Conservation (phyloP, 139 green algal species). For the Trebouxia sp. region DNA sequence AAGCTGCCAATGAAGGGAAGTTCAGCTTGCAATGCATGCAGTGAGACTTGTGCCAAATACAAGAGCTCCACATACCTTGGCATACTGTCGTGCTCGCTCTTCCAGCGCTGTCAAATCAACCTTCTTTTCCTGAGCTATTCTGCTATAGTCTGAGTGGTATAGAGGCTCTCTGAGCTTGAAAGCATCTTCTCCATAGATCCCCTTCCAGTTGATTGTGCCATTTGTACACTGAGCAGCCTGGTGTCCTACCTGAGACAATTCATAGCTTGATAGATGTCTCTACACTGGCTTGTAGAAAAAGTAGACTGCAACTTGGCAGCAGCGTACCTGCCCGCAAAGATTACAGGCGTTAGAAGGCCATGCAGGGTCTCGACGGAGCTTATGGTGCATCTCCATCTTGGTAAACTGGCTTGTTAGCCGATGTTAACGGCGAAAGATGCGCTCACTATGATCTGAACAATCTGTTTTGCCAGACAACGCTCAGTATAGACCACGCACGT, state of each 20-base stretch:
- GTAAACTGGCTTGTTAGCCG: not conserved
- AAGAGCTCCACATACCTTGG: constrained; percentile 34
- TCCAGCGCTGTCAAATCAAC: constrained; percentile 67
- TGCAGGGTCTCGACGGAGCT: constrained; percentile 80
- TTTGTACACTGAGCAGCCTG: constrained; percentile 83
- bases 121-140: constrained; percentile 51
- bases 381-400: constrained; percentile 87
- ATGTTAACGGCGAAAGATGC: too few species aligned
- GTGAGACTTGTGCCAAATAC: not conserved
- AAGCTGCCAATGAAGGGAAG: not conserved
- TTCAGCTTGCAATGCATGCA: not conserved
- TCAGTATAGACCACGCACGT: too few species aligned
- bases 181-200: constrained; percentile 82
- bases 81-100: constrained; percentile 62
- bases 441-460: too few species aligned
- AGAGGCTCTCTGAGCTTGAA: constrained; percentile 69
- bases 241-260: constrained; percentile 74
- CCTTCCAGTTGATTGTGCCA: constrained; percentile 90
- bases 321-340: constrained; percentile 66
- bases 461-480: too few species aligned
- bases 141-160: constrained; percentile 71
- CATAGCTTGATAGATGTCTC: not conserved
- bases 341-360: constrained; percentile 89
- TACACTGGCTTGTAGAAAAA: not conserved
- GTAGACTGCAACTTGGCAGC: not conserved